Conservation (phyloP, 352 stramenopile genomes). For the Phytophthora macrochlamydospora region DNA sequence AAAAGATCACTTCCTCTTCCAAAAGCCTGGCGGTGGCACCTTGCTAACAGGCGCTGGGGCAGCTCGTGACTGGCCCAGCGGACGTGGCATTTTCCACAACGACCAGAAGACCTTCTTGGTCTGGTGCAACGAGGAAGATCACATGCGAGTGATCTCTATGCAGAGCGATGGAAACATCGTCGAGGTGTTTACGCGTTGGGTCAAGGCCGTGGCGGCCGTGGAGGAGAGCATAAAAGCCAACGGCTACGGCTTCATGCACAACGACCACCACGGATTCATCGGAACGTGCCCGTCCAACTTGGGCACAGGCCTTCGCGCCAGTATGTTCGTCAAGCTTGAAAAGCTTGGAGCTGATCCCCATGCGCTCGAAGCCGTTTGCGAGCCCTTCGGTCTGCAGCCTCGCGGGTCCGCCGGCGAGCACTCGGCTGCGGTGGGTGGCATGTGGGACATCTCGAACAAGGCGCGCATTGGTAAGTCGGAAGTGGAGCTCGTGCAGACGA, state of each 20-base stretch:
- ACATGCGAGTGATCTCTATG: slow-evolving; percentile 92
- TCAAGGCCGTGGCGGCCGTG: slow-evolving; percentile 78
- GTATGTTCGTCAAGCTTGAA: slow-evolving; percentile 87
- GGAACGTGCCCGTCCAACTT: slow-evolving; percentile 89
- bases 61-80: slow-evolving; percentile 93
- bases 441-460: slow-evolving; percentile 96
- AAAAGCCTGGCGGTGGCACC: slow-evolving; percentile 91
- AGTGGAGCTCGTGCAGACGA: slow-evolving; percentile 94
- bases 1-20: slow-evolving; percentile 93
- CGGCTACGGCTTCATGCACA: slow-evolving; percentile 87
- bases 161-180: slow-evolving; percentile 91
- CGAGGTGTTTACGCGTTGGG: slow-evolving; percentile 89
- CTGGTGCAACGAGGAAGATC: slow-evolving; percentile 91
- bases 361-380: slow-evolving; percentile 71
- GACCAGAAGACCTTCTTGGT: slow-evolving; percentile 91
- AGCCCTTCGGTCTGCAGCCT: slow-evolving; percentile 81
- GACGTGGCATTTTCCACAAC: slow-evolving; percentile 94
- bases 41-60: slow-evolving; percentile 85
- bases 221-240: slow-evolving; percentile 81
- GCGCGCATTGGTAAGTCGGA: slow-evolving; percentile 94
- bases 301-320: slow-evolving; percentile 83
- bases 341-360: slow-evolving; percentile 76
- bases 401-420: slow-evolving; percentile 86
- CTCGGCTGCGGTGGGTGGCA: slow-evolving; percentile 76
- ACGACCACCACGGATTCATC: slow-evolving; percentile 90